Evolutionary conservation across 345 rosid genomes (phyloP).

Genomic region (Lagerstroemia speciosa): DNA sequence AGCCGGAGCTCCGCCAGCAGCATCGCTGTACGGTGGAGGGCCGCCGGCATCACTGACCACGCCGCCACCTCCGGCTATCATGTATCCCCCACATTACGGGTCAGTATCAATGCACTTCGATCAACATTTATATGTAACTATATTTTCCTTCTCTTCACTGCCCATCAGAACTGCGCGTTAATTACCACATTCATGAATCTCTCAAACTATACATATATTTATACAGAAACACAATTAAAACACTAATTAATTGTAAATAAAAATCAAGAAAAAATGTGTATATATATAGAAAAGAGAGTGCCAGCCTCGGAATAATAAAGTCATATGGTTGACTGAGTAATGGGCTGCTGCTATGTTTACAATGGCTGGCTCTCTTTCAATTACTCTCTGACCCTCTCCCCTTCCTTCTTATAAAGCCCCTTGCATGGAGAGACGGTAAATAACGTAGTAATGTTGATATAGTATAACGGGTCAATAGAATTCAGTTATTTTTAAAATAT

Average conservation of each 20-base stretch:
- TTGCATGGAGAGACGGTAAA: no score
- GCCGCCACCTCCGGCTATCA: constrained; percentile 30
- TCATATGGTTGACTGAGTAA: constrained; percentile 12
- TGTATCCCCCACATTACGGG: constrained; percentile 56
- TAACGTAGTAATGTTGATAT: no score
- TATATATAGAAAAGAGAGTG: neutral
- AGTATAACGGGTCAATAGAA: no score
- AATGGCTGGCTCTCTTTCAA: constrained; percentile 1
- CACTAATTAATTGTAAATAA: no score
- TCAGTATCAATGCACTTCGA: constrained; percentile 15
- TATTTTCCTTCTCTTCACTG: no score
- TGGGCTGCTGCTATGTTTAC: neutral
- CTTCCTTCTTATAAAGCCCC: neutral
- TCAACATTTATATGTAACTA: no score
- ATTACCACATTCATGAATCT: constrained; percentile 6
- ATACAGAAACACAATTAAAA: no score
- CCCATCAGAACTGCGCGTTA: neutral
- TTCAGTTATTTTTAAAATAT: no score
- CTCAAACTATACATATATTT: neutral
- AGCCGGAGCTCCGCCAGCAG: constrained; percentile 14
- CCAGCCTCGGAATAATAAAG: constrained; percentile 6
- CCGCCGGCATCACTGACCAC: constrained; percentile 28
- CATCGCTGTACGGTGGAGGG: constrained; percentile 35
- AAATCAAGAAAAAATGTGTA: neutral
- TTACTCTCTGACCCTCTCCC: neutral